Conservation (phyloP, 2,329 filamentous ascomycete species). For the Aspergillus viridinutans region DNA sequence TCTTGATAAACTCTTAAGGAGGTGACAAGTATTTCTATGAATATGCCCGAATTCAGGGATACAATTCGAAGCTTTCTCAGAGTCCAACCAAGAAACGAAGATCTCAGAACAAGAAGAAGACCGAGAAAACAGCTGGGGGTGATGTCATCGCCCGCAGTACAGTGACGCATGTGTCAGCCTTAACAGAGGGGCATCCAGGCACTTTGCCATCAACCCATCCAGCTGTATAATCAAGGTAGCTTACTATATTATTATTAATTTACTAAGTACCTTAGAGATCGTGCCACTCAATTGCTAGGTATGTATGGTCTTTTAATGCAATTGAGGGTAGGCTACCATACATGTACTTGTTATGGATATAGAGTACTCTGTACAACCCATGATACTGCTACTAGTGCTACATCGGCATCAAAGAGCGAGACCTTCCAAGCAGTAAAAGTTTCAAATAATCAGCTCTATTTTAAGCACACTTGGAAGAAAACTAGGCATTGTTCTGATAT, state of each 20-base stretch:
- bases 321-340: too few species aligned
- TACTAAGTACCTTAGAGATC: background rate
- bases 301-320: too few species aligned
- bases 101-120: background rate
- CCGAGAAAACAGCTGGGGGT: background rate
- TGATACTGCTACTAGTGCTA: too few species aligned
- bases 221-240: too few species aligned
- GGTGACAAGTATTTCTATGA: background rate
- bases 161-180: background rate
- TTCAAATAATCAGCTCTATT: background rate
- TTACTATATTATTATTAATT: too few species aligned
- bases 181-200: background rate
- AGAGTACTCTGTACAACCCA: too few species aligned
- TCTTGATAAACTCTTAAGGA: too few species aligned
- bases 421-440: background rate
- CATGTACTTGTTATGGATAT: too few species aligned
- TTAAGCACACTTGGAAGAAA: background rate
- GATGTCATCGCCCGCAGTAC: background rate
- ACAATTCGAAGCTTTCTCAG: too few species aligned
- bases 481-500: background rate
- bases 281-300: background rate
- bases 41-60: background rate
- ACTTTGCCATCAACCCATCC: too few species aligned
- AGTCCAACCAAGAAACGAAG: background rate
- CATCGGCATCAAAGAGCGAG: background rate